These are phyloP conservation scores for Talaromyces trachyspermus DNA, from an alignment of 495 filamentous ascomycete genomes.

Conservation along the genomic window DNA sequence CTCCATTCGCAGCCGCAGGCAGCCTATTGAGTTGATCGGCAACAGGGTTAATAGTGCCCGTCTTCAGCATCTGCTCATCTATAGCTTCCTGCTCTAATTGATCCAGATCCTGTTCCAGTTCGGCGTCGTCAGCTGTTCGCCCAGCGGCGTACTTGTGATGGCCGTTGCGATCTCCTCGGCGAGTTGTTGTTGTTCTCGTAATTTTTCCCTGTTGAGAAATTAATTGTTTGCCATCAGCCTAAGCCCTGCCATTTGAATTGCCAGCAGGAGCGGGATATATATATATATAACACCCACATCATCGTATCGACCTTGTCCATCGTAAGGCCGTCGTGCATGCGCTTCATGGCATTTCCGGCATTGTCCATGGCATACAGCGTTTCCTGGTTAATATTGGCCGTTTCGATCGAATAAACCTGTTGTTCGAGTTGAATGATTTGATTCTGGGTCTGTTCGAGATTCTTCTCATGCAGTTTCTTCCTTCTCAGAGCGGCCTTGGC, in stretches of 20 bases:
- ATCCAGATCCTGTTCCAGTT: conserved; percentile 73
- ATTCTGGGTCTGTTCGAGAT: conserved; percentile 77
- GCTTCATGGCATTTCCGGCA: conserved; percentile 79
- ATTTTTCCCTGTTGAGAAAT: conserved; percentile 61
- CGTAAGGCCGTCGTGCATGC: conserved; percentile 83
- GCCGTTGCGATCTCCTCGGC: conserved; percentile 85
- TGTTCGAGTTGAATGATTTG: conserved; percentile 90
- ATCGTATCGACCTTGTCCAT: conserved; percentile 90
- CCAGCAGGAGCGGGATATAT: too few species aligned
- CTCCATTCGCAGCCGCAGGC: conserved; percentile 62
- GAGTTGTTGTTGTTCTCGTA: conserved; percentile 85
- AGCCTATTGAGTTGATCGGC: conserved; percentile 61
- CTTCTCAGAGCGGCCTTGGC: conserved; percentile 87
- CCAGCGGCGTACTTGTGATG: conserved; percentile 65
- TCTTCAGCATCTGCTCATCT: conserved; percentile 88
- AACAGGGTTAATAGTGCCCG: conserved; percentile 70
- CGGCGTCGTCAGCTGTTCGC: conserved; percentile 76
- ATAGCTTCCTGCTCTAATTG: conserved; percentile 77
- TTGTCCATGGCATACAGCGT: conserved; percentile 91
- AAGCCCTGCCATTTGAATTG: too few species aligned
- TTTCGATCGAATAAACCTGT: conserved; percentile 94
- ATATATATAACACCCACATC: conserved; percentile 79
- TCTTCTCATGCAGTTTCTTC: conserved; percentile 90
- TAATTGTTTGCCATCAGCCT: too few species aligned
- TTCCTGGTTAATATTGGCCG: conserved; percentile 97